These are phyloP conservation scores for Yarrowia bubula DNA, from an alignment of 805 yeast genomes.

Conservation along the genomic window DNA sequence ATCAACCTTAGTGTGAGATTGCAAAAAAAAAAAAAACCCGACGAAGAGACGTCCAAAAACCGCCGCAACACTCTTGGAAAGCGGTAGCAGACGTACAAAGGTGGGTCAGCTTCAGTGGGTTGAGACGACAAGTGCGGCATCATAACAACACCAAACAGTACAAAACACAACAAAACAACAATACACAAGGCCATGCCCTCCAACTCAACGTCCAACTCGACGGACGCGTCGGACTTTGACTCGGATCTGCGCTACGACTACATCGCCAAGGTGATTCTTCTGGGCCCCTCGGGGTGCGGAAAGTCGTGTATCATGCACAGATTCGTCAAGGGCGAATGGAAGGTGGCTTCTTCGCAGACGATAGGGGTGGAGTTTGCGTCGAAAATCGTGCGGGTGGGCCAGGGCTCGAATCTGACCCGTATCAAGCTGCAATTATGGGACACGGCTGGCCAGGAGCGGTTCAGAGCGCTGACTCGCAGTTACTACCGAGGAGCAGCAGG, in stretches of 20 bases:
- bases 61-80: no score
- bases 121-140: not conserved
- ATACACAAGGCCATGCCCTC: not conserved
- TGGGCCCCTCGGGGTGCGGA: slow-evolving; percentile 51
- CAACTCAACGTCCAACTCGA: slow-evolving; percentile 18
- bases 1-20: no score
- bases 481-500: slow-evolving; percentile 97
- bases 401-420: slow-evolving; percentile 86
- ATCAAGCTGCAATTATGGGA: slow-evolving; percentile 93
- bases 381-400: slow-evolving; percentile 41
- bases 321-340: slow-evolving; percentile 42
- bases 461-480: slow-evolving; percentile 90
- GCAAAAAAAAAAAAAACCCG: no score
- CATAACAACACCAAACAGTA: not conserved
- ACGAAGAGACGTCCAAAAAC: no score
- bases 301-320: slow-evolving; percentile 48
- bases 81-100: no score
- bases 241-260: slow-evolving; percentile 37
- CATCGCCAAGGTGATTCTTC: slow-evolving; percentile 42
- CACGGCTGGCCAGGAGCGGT: slow-evolving; percentile 96
- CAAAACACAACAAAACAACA: not conserved
- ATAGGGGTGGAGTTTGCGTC: slow-evolving; percentile 44
- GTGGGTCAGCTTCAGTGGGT: no score
- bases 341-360: slow-evolving; percentile 40
- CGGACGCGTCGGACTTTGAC: slow-evolving; percentile 31